phyloP scores from a whole-genome alignment of 306 rosid species.

The Fragaria vesca region DNA sequence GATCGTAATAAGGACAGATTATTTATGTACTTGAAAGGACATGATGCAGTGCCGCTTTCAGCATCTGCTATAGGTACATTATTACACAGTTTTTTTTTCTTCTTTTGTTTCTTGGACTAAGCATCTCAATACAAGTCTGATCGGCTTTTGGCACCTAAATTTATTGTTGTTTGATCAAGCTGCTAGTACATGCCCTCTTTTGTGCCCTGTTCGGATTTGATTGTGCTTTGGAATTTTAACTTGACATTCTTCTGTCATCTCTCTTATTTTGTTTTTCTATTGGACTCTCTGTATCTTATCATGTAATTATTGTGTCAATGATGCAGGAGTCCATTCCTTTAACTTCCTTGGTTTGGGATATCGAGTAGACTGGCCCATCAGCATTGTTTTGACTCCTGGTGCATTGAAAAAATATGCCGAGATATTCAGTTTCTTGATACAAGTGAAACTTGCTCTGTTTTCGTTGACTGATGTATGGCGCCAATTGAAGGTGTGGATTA shows the following conservation, averaged over 20 bases:
- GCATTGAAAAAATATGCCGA: conserved; percentile 81
- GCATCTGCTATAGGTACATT: conserved; percentile 61
- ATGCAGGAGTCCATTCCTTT: conserved; percentile 86
- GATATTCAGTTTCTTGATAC: conserved; percentile 89
- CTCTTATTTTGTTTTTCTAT: conserved; percentile 15
- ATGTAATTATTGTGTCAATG: conserved; percentile 24
- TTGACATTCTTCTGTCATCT: not conserved
- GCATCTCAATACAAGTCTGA: not conserved
- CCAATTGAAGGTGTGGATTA: conserved; percentile 72
- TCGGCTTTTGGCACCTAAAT: not conserved
- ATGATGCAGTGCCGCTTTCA: conserved; percentile 61
- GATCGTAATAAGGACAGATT: conserved; percentile 73
- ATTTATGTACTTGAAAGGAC: conserved; percentile 82
- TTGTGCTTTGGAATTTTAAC: conserved; percentile 7
- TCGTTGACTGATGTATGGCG: conserved; percentile 83
- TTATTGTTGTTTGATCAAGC: not conserved
- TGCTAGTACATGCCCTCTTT: not conserved
- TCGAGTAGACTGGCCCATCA: conserved; percentile 88
- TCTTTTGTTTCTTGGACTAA: not conserved
- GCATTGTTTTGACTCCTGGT: conserved; percentile 72
- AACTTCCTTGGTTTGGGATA: conserved; percentile 95
- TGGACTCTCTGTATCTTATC: not conserved
- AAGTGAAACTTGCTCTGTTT: conserved; percentile 84
- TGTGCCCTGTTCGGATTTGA: conserved; percentile 7
- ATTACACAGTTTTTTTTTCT: not conserved